phyloP scores from a whole-genome alignment of 495 filamentous ascomycete genomes.

The Daldinia decipiens region DNA sequence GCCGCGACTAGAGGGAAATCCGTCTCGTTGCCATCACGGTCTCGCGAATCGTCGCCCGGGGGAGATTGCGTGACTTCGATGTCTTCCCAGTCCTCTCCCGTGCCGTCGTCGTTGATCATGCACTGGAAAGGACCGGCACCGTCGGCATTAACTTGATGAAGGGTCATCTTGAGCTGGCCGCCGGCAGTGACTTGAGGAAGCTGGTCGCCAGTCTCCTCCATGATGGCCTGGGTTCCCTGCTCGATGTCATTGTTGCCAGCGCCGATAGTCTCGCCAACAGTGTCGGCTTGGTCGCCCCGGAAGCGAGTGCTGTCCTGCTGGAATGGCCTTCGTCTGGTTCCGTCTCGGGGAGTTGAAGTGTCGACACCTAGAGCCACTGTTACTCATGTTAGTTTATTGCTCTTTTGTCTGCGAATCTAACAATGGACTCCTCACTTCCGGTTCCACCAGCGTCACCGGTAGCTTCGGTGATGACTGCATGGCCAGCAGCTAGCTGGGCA shows the following conservation, averaged over 20 bases:
- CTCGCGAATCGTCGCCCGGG: slow-evolving; percentile 51
- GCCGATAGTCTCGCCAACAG: slow-evolving; percentile 55
- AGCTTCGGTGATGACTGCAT: slow-evolving; percentile 61
- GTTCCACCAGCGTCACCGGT: slow-evolving; percentile 60
- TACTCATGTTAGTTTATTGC: slow-evolving; percentile 1
- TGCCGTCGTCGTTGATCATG: slow-evolving; percentile 62
- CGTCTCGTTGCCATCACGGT: slow-evolving; percentile 49
- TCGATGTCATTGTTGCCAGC: slow-evolving; percentile 60
- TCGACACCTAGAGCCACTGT: slow-evolving; percentile 58
- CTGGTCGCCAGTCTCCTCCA: slow-evolving; percentile 56
- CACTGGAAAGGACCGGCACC: slow-evolving; percentile 59
- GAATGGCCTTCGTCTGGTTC: slow-evolving; percentile 62
- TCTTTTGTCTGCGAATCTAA: not conserved
- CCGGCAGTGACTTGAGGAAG: slow-evolving; percentile 61
- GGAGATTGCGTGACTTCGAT: slow-evolving; percentile 53
- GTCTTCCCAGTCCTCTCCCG: slow-evolving; percentile 54
- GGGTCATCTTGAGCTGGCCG: slow-evolving; percentile 62
- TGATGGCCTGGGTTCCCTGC: slow-evolving; percentile 57
- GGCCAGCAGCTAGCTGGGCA: slow-evolving; percentile 55
- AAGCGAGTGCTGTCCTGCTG: slow-evolving; percentile 66
- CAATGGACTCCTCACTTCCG: slow-evolving; percentile 46
- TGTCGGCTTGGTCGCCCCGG: slow-evolving; percentile 54
- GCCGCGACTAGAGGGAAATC: slow-evolving; percentile 57
- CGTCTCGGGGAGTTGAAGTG: slow-evolving; percentile 61
- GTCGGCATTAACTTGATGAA: slow-evolving; percentile 63